These are phyloP conservation scores for Solanum hybrid DNA, from an alignment of 305 asterid genomes.

Conservation along the genomic window DNA sequence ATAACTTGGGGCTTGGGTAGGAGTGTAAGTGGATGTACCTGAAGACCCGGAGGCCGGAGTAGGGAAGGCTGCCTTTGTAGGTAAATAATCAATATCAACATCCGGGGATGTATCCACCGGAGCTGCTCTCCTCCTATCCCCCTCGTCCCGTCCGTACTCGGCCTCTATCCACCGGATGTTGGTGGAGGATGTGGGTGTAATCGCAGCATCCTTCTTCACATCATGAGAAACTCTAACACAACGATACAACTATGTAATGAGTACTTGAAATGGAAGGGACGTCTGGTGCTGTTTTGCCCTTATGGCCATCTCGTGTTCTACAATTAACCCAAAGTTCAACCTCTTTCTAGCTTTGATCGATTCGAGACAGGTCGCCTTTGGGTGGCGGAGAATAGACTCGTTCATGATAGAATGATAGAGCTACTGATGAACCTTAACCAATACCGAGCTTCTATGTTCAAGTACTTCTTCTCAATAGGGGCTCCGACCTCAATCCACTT, in stretches of 20 bases:
- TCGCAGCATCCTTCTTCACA: too few relatives aligned
- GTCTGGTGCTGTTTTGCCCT: neutral
- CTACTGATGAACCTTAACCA: neutral
- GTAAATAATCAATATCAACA: too few relatives aligned
- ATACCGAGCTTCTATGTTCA: neutral
- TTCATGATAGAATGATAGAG: neutral
- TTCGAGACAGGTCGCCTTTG: too few relatives aligned
- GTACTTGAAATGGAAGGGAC: neutral
- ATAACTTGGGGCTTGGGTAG: too few relatives aligned
- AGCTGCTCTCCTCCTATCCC: too few relatives aligned
- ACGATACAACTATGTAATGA: neutral
- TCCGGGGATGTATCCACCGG: too few relatives aligned
- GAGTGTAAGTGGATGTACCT: too few relatives aligned
- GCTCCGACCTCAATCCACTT: neutral
- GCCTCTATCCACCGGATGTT: too few relatives aligned
- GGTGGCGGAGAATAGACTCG: neutral
- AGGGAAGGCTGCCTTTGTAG: rapidly evolving
- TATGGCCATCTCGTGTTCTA: neutral
- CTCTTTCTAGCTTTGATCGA: neutral
- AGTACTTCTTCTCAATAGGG: neutral
- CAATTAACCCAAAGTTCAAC: neutral
- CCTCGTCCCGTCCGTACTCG: too few relatives aligned
- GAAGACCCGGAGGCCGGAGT: too few relatives aligned
- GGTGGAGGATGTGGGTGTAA: too few relatives aligned
- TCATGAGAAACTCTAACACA: neutral